Conservation (phyloP, 176 grass and related monocot species). For the Cenchrus purpureus region DNA sequence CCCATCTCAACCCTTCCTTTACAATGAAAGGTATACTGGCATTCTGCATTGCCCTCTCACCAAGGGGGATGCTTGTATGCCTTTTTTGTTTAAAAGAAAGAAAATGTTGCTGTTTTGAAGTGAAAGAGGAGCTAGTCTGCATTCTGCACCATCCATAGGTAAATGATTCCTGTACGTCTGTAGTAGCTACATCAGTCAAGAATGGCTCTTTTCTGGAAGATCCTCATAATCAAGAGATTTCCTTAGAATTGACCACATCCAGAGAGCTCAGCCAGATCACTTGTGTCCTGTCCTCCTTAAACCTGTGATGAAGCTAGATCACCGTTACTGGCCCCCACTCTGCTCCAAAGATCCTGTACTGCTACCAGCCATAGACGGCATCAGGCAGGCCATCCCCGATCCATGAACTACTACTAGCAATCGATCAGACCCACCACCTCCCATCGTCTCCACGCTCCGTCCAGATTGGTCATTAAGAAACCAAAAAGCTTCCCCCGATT, state of each 20-base stretch:
- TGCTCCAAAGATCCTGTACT: background rate
- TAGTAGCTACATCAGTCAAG: background rate
- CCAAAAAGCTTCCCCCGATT: constrained; percentile 44
- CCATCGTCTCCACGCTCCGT: constrained; percentile 39
- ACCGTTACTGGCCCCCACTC: background rate
- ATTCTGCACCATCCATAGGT: background rate
- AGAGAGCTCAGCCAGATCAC: background rate
- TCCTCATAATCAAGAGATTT: background rate
- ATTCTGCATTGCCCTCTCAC: background rate
- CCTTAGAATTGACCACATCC: background rate
- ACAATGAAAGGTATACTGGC: background rate
- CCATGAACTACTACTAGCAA: constrained; percentile 24
- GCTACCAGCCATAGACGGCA: background rate
- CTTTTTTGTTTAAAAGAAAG: background rate
- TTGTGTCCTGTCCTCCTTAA: background rate
- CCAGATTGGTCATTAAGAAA: constrained; percentile 57
- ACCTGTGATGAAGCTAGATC: background rate
- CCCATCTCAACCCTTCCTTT: constrained; percentile 13
- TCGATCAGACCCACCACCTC: constrained; percentile 34
- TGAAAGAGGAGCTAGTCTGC: background rate
- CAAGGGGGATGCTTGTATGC: background rate
- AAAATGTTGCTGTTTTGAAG: background rate
- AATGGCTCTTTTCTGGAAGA: background rate
- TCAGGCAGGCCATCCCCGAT: background rate
- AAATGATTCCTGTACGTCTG: background rate